phyloP scores from a whole-genome alignment of 768 basidiomycete species.

The Brasilioporus rufonigricans region DNA sequence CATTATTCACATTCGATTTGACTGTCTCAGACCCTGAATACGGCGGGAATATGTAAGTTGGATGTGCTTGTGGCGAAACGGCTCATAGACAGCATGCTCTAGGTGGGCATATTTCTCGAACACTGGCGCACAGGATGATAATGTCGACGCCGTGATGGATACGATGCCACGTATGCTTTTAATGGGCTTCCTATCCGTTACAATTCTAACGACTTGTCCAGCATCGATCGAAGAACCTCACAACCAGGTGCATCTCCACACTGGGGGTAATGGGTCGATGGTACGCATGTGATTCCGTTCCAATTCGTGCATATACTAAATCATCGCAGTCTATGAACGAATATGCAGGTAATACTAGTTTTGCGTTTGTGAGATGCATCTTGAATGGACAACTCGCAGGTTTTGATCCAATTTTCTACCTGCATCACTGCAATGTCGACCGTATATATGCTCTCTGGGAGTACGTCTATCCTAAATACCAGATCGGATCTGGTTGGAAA shows the following conservation, averaged over 20 bases:
- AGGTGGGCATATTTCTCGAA: no score
- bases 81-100: background rate
- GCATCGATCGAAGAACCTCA: constrained; percentile 22
- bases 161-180: constrained; percentile 1
- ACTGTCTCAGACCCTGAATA: no score
- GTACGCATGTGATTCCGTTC: background rate
- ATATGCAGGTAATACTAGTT: constrained; percentile 8
- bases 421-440: constrained; percentile 20
- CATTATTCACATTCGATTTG: no score
- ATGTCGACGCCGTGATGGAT: background rate
- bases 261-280: no score
- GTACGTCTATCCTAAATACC: no score
- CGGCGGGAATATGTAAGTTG: no score
- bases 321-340: no score
- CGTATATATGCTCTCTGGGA: constrained; percentile 18
- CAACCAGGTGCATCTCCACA: no score
- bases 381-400: background rate
- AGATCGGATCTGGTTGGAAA: no score
- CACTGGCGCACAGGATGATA: no score
- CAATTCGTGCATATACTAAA: background rate
- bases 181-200: background rate
- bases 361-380: background rate
- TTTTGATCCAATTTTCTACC: constrained; percentile 19
- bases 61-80: no score
- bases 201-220: background rate